Evolutionary conservation across 2,329 filamentous ascomycete genomes (phyloP).

Genomic region (Bipolaris sorokiniana): DNA sequence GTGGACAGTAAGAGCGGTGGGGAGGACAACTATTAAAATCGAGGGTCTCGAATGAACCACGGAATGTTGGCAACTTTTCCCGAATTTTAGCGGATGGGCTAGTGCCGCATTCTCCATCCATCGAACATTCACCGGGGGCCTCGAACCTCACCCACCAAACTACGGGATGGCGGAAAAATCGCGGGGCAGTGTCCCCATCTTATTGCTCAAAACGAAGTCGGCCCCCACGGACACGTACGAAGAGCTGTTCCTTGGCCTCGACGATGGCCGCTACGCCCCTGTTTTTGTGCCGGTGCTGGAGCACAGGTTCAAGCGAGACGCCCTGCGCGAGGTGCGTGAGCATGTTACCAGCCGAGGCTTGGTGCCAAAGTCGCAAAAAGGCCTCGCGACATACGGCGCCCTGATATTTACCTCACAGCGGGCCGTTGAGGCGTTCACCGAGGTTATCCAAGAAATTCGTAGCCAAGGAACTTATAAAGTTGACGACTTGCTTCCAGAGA

Average conservation of each 20-base stretch:
- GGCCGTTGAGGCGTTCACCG: constrained; percentile 77
- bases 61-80: constrained; percentile 30
- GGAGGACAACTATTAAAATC: constrained; percentile 35
- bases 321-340: constrained; percentile 60
- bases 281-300: constrained; percentile 78
- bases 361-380: constrained; percentile 23
- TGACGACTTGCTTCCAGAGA: constrained; percentile 52
- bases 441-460: constrained; percentile 64
- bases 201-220: constrained; percentile 81
- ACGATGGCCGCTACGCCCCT: constrained; percentile 62
- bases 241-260: constrained; percentile 64
- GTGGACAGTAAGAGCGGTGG: constrained; percentile 10
- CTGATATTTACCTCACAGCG: constrained; percentile 84
- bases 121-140: constrained; percentile 6
- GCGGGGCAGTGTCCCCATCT: constrained; percentile 57
- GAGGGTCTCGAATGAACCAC: constrained; percentile 26
- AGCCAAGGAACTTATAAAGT: constrained; percentile 36
- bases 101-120: constrained; percentile 15
- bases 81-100: constrained; percentile 24
- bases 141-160: constrained; percentile 16
- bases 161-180: constrained; percentile 33
- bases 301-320: constrained; percentile 68
- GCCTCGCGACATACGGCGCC: constrained; percentile 66
- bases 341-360: constrained; percentile 58
- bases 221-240: constrained; percentile 74